Conservation (phyloP, 345 rosid genomes). For the Linum usitatissimum region DNA sequence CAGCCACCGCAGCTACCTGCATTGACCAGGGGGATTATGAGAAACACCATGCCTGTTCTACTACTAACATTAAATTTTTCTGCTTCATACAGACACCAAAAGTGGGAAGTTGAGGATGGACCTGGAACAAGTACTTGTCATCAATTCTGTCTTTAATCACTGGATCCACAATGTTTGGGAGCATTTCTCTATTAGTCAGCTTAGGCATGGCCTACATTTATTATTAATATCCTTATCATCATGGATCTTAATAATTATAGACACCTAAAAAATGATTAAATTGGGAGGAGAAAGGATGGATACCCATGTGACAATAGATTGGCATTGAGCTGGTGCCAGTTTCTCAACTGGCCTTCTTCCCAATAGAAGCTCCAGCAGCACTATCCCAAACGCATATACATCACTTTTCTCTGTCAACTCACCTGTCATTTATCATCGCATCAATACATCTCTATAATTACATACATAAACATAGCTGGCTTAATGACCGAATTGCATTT, state of each 20-base stretch:
- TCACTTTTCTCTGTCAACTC: slow-evolving; percentile 90
- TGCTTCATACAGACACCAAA: too few species aligned
- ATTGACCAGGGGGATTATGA: slow-evolving; percentile 9
- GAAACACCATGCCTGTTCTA: too few species aligned
- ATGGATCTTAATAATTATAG: too few species aligned
- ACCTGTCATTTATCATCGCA: slow-evolving; percentile 27
- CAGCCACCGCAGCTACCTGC: slow-evolving; percentile 96
- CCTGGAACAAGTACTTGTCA: slow-evolving; percentile 88
- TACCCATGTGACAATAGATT: slow-evolving; percentile 96
- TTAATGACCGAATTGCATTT: background rate
- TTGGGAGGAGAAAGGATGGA: too few species aligned
- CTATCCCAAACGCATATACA: slow-evolving; percentile 92
- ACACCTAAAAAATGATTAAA: background rate
- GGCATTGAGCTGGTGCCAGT: slow-evolving; percentile 77
- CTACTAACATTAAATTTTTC: too few species aligned
- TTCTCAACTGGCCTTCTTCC: slow-evolving; percentile 84
- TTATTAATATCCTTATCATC: slow-evolving; percentile 5
- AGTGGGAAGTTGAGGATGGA: slow-evolving; percentile 6
- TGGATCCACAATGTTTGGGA: slow-evolving; percentile 80
- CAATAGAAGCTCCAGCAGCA: slow-evolving; percentile 82
- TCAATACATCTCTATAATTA: too few species aligned
- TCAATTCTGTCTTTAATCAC: slow-evolving; percentile 67
- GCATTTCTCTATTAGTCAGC: slow-evolving; percentile 77
- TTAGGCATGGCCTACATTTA: slow-evolving; percentile 93
- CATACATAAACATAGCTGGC: background rate